Evolutionary conservation across 78 protist genomes (phyloP).

Genomic region (Tieghemostelium lacteum): DNA sequence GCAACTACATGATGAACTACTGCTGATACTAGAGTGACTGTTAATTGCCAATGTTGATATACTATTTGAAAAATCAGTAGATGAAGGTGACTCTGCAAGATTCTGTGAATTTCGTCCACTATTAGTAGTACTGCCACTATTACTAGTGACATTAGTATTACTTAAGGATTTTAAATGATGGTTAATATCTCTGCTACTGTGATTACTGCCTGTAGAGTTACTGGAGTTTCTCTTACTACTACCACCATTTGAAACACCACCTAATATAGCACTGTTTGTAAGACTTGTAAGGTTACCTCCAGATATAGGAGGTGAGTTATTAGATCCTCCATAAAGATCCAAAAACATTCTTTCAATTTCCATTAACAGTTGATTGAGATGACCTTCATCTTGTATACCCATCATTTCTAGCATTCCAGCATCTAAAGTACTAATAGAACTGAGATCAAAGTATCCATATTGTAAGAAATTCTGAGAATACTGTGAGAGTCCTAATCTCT

Average conservation of each 20-base stretch:
- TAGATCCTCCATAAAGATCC: neutral
- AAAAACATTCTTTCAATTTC: constrained; percentile 31
- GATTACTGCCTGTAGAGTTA: neutral
- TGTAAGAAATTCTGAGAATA: constrained; percentile 48
- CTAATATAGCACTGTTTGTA: neutral
- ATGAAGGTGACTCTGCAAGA: neutral
- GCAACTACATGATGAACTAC: no score
- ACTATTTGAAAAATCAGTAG: neutral
- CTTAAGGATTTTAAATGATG: neutral
- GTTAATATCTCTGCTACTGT: neutral
- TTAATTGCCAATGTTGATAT: no score
- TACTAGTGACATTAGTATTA: neutral
- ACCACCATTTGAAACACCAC: neutral
- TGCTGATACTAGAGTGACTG: no score
- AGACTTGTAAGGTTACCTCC: neutral
- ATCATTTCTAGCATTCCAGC: constrained; percentile 25
- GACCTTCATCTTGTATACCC: constrained; percentile 35
- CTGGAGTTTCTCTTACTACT: neutral
- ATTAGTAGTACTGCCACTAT: neutral
- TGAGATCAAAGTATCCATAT: constrained; percentile 70
- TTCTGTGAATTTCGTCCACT: constrained; percentile 10
- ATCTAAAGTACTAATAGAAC: constrained; percentile 26
- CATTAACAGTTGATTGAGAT: neutral
- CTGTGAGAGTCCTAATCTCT: constrained; percentile 19
- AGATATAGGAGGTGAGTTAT: neutral